phyloP scores from a whole-genome alignment of 208 protist species.

The Balamuthia mandrillaris region DNA sequence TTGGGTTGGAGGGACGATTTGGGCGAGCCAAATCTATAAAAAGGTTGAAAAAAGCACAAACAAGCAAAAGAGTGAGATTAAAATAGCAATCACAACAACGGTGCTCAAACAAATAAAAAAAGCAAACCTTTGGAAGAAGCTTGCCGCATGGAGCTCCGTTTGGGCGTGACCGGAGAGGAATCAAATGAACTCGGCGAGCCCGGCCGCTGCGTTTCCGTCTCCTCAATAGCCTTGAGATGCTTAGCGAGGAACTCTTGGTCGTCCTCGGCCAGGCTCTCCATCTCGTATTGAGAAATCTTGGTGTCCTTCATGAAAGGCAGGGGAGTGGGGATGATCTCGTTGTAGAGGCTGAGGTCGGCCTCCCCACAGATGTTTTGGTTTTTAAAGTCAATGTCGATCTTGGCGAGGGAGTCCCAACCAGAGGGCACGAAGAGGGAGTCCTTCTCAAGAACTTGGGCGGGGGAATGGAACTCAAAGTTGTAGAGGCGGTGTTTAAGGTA shows the following conservation, averaged over 20 bases:
- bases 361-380: not conserved
- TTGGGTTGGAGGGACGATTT: not conserved
- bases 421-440: slow-evolving; percentile 53
- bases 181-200: not conserved
- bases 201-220: not conserved
- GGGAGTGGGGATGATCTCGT: not conserved
- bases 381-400: slow-evolving; percentile 38
- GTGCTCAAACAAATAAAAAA: no score
- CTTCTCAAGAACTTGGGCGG: slow-evolving; percentile 51
- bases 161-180: not conserved
- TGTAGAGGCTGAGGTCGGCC: not conserved
- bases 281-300: not conserved
- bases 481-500: slow-evolving; percentile 55
- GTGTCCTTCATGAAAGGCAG: not conserved
- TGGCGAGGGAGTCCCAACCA: slow-evolving; percentile 43
- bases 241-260: slow-evolving; percentile 23
- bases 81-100: no score
- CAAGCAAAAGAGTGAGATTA: not conserved
- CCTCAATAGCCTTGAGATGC: slow-evolving; percentile 14
- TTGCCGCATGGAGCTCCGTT: no score
- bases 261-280: slow-evolving; percentile 8
- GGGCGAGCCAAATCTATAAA: not conserved
- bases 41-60: not conserved
- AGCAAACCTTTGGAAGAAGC: no score
- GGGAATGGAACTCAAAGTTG: slow-evolving; percentile 41